These are phyloP conservation scores for Coniochaeta sp. DNA, from an alignment of 2,329 filamentous ascomycete genomes.

Conservation along the genomic window DNA sequence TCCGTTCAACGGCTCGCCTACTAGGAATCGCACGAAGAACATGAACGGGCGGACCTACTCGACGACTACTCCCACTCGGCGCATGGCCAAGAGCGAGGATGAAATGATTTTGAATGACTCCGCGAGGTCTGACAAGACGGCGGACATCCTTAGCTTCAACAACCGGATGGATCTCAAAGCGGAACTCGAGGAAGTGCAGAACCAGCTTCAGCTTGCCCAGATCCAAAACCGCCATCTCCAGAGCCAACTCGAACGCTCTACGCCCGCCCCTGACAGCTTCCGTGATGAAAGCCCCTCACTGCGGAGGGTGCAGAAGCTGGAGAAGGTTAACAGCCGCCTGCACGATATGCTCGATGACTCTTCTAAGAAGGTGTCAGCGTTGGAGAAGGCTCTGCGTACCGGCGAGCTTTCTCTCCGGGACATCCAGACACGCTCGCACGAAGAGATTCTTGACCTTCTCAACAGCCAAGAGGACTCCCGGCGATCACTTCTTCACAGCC, in stretches of 20 bases:
- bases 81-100: conserved; percentile 49
- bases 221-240: conserved; percentile 95
- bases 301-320: conserved; percentile 80
- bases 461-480: conserved; percentile 90
- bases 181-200: conserved; percentile 87
- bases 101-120: conserved; percentile 54
- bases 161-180: conserved; percentile 85
- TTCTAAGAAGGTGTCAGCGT: conserved; percentile 78
- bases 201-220: conserved; percentile 85
- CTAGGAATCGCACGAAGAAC: conserved; percentile 54
- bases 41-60: conserved; percentile 55
- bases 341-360: conserved; percentile 96
- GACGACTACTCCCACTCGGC: conserved; percentile 69
- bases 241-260: conserved; percentile 69
- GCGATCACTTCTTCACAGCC: conserved; percentile 70
- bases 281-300: conserved; percentile 73
- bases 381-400: conserved; percentile 80
- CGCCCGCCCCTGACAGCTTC: conserved; percentile 51
- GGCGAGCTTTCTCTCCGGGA: conserved; percentile 86
- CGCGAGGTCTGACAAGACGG: conserved; percentile 74
- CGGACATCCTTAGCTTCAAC: conserved; percentile 77
- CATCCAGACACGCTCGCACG: conserved; percentile 86
- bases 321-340: conserved; percentile 83
- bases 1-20: conserved; percentile 66
- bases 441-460: conserved; percentile 87